A percentile compares a stretch with the other conserved stretches of the same genome.
phyloP scores from a whole-genome alignment of 805 yeast genomes.

The Saturnispora sekii region DNA sequence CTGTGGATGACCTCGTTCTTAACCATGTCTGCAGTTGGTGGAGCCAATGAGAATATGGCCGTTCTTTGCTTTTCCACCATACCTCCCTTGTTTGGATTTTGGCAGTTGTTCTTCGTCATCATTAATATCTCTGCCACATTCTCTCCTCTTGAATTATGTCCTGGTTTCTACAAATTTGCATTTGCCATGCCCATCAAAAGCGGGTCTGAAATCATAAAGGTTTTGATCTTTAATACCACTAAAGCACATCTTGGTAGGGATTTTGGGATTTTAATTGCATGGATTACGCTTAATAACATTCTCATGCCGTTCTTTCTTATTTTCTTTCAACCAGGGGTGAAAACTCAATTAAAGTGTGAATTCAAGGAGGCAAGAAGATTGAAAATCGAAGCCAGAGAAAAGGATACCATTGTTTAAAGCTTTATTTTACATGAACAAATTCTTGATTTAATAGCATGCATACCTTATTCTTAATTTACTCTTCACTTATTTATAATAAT shows the following conservation, averaged over 20 bases:
- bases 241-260: conserved; percentile 32
- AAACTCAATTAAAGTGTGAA: too few relatives aligned
- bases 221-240: conserved; percentile 46
- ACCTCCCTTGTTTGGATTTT: conserved; percentile 62
- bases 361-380: too few relatives aligned
- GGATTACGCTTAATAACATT: conserved; percentile 14
- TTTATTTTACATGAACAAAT: too few relatives aligned
- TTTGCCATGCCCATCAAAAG: conserved; percentile 63
- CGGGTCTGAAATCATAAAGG: conserved; percentile 50
- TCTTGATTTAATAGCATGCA: too few relatives aligned
- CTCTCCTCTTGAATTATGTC: conserved; percentile 49
- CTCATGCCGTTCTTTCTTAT: conserved; percentile 35
- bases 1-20: conserved; percentile 62
- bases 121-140: conserved; percentile 61
- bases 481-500: too few relatives aligned
- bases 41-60: conserved; percentile 59
- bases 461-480: too few relatives aligned
- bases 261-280: conserved; percentile 16
- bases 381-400: too few relatives aligned
- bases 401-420: too few relatives aligned
- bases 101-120: conserved; percentile 65
- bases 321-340: conserved; percentile 4
- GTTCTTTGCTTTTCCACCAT: conserved; percentile 39
- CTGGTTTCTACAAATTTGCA: conserved; percentile 50
- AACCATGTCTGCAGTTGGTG: conserved; percentile 69